These are phyloP conservation scores for Annulohypoxylon bovei DNA, from an alignment of 495 filamentous ascomycete genomes.

Conservation along the genomic window DNA sequence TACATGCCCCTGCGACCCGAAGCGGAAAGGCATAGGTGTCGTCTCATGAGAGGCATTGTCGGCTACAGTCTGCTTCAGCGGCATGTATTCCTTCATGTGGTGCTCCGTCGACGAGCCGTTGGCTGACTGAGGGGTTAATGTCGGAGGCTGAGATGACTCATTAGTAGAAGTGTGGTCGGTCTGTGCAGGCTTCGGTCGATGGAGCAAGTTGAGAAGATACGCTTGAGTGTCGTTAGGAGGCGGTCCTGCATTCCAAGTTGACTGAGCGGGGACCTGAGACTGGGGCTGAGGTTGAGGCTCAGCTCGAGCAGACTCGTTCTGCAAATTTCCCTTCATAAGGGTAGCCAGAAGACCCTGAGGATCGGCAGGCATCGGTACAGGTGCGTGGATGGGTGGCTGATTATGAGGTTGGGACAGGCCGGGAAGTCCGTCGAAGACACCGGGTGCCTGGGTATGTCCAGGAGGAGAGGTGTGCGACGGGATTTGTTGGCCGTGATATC, in stretches of 20 bases:
- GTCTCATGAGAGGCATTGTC: slow-evolving; percentile 32
- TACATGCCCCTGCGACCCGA: slow-evolving; percentile 44
- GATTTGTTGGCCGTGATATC: slow-evolving; percentile 41
- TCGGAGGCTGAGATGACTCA: slow-evolving; percentile 53
- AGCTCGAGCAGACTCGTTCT: slow-evolving; percentile 48
- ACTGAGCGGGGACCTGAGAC: slow-evolving; percentile 43
- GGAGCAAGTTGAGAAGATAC: slow-evolving; percentile 63
- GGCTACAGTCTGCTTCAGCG: slow-evolving; percentile 25
- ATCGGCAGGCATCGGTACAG: slow-evolving; percentile 57
- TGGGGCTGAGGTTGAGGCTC: slow-evolving; percentile 42
- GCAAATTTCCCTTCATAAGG: slow-evolving; percentile 60
- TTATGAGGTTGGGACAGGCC: slow-evolving; percentile 24
- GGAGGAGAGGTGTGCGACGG: slow-evolving; percentile 29
- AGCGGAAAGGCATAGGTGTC: slow-evolving; percentile 48
- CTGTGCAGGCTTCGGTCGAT: slow-evolving; percentile 64
- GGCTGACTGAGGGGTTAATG: slow-evolving; percentile 52
- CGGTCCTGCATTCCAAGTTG: slow-evolving; percentile 53
- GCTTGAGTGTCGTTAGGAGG: slow-evolving; percentile 60
- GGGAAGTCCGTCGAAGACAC: slow-evolving; percentile 28
- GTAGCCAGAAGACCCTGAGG: slow-evolving; percentile 62
- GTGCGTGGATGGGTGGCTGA: slow-evolving; percentile 56
- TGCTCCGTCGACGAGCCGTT: slow-evolving; percentile 44
- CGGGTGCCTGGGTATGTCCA: slow-evolving; percentile 1
- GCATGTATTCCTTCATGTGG: slow-evolving; percentile 31
- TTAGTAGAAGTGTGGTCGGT: slow-evolving; percentile 51